A percentile compares a stretch with the other conserved stretches of the same genome.
phyloP scores from a whole-genome alignment of 169 alveolate genomes.

The Plasmodium blacklocki region DNA sequence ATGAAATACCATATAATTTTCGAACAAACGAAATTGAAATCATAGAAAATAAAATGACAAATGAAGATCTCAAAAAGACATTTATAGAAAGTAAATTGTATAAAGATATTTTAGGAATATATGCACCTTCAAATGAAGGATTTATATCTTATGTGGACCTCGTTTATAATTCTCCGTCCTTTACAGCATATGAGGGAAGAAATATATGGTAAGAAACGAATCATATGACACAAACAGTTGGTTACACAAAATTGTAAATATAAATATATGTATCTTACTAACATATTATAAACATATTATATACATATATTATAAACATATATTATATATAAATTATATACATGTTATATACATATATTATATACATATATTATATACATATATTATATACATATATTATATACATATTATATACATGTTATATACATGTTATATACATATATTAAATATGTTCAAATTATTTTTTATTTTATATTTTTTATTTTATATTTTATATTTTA shows the following conservation, averaged over 20 bases:
- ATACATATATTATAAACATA: neutral
- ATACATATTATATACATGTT: too few relatives aligned
- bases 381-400: too few relatives aligned
- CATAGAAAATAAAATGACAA: constrained; percentile 23
- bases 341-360: neutral
- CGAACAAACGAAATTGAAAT: constrained; percentile 59
- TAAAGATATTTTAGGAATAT: constrained; percentile 50
- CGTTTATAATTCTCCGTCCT: constrained; percentile 52
- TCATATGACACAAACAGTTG: too few relatives aligned
- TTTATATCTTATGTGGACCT: constrained; percentile 50
- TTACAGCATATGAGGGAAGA: constrained; percentile 47
- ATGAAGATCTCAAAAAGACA: constrained; percentile 61
- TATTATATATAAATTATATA: too few relatives aligned
- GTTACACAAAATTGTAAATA: neutral
- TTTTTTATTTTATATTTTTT: neutral
- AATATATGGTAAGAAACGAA: constrained; percentile 19
- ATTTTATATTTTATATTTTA: neutral
- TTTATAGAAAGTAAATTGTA: constrained; percentile 55
- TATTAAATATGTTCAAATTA: neutral
- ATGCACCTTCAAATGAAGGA: constrained; percentile 48
- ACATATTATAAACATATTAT: neutral
- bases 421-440: neutral
- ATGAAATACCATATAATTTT: constrained; percentile 52
- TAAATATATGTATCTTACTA: too few relatives aligned
- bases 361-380: neutral